phyloP scores from a whole-genome alignment of 116 monocot species.

The Phalaenopsis hybrid region DNA sequence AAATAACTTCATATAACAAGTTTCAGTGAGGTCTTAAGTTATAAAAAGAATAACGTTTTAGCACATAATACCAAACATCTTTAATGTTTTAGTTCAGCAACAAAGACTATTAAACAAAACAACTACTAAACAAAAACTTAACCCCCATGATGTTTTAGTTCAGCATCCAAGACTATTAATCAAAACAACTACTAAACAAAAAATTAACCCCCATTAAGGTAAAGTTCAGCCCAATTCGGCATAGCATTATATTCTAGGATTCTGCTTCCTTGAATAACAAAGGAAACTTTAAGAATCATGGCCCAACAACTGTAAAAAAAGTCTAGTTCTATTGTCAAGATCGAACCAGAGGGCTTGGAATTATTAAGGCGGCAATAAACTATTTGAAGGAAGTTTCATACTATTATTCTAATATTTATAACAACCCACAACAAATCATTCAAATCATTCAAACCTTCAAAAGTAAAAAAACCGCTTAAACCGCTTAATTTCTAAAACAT shows the following conservation, averaged over 20 bases:
- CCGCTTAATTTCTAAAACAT: too few relatives aligned
- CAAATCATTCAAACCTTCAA: too few relatives aligned
- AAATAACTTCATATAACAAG: conserved; percentile 2
- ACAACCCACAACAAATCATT: too few relatives aligned
- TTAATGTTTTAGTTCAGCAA: not conserved
- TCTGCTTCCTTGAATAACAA: not conserved
- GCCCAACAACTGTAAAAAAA: not conserved
- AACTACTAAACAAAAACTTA: not conserved
- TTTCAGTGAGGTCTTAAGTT: not conserved
- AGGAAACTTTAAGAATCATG: not conserved
- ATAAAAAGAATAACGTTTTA: not conserved
- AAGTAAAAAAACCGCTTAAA: too few relatives aligned
- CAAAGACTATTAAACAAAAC: not conserved
- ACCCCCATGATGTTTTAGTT: not conserved
- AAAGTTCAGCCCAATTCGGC: not conserved
- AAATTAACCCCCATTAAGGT: not conserved
- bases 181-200: too few relatives aligned
- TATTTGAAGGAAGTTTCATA: too few relatives aligned
- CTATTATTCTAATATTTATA: too few relatives aligned
- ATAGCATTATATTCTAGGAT: not conserved
- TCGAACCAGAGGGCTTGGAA: too few relatives aligned
- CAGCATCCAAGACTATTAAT: too few relatives aligned
- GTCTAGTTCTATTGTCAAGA: not conserved
- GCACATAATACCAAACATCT: not conserved
- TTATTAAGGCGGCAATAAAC: too few relatives aligned